Evolutionary conservation across 2,329 filamentous ascomycete genomes (phyloP), one percentile per base, ranked within the genome.

Genomic region (Parasarocladium wereldwijsianum): DNA sequence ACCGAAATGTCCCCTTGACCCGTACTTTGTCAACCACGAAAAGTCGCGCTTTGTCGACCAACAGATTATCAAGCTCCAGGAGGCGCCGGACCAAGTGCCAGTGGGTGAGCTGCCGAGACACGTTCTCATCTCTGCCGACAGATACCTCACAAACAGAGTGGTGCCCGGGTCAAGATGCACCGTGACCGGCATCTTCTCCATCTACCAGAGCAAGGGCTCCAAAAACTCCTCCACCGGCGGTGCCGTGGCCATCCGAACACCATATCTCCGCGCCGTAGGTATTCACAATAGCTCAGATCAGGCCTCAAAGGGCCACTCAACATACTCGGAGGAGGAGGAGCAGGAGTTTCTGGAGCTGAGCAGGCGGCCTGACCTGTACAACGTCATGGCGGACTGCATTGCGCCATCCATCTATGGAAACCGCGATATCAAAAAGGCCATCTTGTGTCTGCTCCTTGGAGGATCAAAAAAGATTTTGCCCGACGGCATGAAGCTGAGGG

Each of bases 341-440:
- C 87, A 96, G 51, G 87, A 98, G 42, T 98, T 96, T 37, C 54
- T 76, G 29, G 86, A 96, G 47, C 70, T 98, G 60, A 94, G 86
- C 49, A 68, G 90, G 39, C 66, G 84, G 30, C 82, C 85, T 6
- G 86, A 96, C 48, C 68, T 98, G n/a, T 98, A 96, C 54, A 78
- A 79, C 19, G 64, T 83, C 21, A 87, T 98, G 58, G 74, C 86
- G 2, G 75, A 80, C 43, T 96, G 86, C 51, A 93, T 98, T 41
- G 90, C 90, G 5, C 90, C 90, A 0, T 94, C 90, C 1, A 98
- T 98, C 45, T 98, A 94, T 49, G 90, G 90, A 30, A 98, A 94
- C 48, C 58, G 70, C 22, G 83, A 96, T 48, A 98, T 98, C 54
- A 98, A 98, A 51, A 98, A 96, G 54, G 77, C 90, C 4, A 96